These are phyloP conservation scores for Solanum commersonii DNA, from an alignment of 257 asterid species.

Conservation along the genomic window DNA sequence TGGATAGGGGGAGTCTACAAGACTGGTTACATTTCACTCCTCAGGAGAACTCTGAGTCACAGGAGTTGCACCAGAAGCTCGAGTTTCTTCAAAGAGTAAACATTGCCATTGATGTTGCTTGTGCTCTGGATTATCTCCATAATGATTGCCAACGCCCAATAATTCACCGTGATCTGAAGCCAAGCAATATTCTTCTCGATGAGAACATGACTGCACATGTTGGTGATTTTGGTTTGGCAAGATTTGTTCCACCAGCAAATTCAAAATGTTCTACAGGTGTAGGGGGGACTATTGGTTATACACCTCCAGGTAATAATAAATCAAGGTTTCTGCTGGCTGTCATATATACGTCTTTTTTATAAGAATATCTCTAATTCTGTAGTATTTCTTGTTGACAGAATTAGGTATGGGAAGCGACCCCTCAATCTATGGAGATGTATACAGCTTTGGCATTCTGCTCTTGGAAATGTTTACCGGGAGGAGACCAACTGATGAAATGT, in stretches of 20 bases:
- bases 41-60: not conserved
- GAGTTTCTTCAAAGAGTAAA: slow-evolving; percentile 11
- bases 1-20: slow-evolving; percentile 13
- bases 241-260: not conserved
- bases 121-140: slow-evolving; percentile 23
- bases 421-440: slow-evolving; percentile 10
- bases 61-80: not conserved
- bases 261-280: not conserved
- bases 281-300: slow-evolving; percentile 9
- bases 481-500: slow-evolving; percentile 12
- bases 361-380: not conserved
- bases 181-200: slow-evolving; percentile 20
- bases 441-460: slow-evolving; percentile 5
- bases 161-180: slow-evolving; percentile 27
- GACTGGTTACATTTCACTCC: slow-evolving; percentile 8
- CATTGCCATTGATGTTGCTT: slow-evolving; percentile 15
- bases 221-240: slow-evolving; percentile 9
- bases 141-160: slow-evolving; percentile 6
- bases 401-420: slow-evolving; percentile 4
- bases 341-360: not conserved
- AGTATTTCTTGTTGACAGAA: slow-evolving; percentile 1
- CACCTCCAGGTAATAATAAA: slow-evolving; percentile 3
- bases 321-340: not conserved
- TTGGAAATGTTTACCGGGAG: slow-evolving; percentile 11
- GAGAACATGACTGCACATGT: slow-evolving; percentile 4